Evolutionary conservation across 768 basidiomycete species (phyloP).

Genomic region (Lactarius sanguifluus): DNA sequence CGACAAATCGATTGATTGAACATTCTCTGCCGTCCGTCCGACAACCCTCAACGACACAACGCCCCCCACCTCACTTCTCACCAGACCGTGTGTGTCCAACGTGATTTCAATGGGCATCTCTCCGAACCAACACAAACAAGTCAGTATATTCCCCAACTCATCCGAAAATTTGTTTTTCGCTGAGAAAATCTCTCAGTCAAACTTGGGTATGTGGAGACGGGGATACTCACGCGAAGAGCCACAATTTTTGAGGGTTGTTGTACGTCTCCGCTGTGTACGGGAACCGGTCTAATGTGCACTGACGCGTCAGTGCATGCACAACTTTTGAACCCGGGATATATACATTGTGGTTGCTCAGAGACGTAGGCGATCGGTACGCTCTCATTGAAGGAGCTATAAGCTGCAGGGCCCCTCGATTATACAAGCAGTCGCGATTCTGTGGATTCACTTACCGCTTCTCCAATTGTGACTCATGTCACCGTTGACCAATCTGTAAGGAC

Average conservation of each 20-base stretch:
- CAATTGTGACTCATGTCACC: slow-evolving; percentile 9
- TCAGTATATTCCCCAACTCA: neutral
- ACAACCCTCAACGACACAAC: neutral
- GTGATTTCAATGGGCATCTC: neutral
- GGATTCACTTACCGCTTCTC: slow-evolving; percentile 3
- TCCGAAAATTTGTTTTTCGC: neutral
- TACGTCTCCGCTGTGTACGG: slow-evolving; percentile 24
- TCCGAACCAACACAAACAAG: neutral
- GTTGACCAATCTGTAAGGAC: neutral
- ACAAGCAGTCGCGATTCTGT: neutral
- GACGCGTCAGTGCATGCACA: neutral
- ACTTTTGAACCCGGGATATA: neutral
- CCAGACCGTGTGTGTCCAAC: neutral
- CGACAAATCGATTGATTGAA: neutral
- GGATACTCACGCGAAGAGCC: slow-evolving; percentile 24
- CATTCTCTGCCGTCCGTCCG: too few relatives aligned
- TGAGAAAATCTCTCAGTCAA: neutral
- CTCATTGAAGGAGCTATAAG: slow-evolving; percentile 34
- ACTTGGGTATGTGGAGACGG: neutral
- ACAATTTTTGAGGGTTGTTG: slow-evolving; percentile 26
- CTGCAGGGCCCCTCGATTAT: neutral
- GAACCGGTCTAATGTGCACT: slow-evolving; percentile 13
- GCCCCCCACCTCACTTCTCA: neutral
- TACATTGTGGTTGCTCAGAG: slow-evolving; percentile 37
- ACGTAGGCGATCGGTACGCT: slow-evolving; percentile 36